phyloP scores from a whole-genome alignment of 2,329 filamentous ascomycete genomes.

The Harringtonia lauricola region DNA sequence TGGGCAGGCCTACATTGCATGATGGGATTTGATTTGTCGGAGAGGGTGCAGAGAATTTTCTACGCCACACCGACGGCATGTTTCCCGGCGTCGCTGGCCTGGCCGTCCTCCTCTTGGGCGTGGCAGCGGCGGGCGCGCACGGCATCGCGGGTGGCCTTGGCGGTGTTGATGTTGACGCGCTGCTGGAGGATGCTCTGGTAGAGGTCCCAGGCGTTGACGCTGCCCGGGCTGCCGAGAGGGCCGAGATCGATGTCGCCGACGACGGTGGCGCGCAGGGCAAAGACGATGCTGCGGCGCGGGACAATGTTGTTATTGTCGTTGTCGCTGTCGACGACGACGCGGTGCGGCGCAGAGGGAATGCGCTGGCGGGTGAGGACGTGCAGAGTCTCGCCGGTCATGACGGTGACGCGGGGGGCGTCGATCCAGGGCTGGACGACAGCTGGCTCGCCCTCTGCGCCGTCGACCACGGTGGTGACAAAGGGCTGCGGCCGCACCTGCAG shows the following conservation, averaged over 20 bases:
- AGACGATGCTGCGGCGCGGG: constrained; percentile 13
- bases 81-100: too few species aligned
- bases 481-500: constrained; percentile 9
- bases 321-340: constrained; percentile 9
- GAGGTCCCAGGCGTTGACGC: constrained; percentile 6
- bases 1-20: too few species aligned
- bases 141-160: constrained; percentile 6
- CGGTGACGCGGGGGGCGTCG: constrained; percentile 10
- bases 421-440: constrained; percentile 3
- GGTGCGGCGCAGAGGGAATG: constrained; percentile 12
- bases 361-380: constrained; percentile 8
- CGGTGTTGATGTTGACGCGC: constrained; percentile 13
- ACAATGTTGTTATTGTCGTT: neutral
- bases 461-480: neutral
- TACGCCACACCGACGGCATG: too few species aligned
- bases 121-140: constrained; percentile 5
- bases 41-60: too few species aligned
- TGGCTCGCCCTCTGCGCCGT: neutral
- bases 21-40: too few species aligned
- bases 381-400: constrained; percentile 13
- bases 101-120: too few species aligned
- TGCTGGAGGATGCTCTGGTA: constrained; percentile 10
- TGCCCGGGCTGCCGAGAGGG: constrained; percentile 7
- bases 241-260: constrained; percentile 8
- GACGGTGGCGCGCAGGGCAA: constrained; percentile 12